Percentiles rank a stretch among this genome's conserved stretches.
Evolutionary conservation across 345 rosid genomes (phyloP).

Genomic region (Bruguiera gymnorhiza): DNA sequence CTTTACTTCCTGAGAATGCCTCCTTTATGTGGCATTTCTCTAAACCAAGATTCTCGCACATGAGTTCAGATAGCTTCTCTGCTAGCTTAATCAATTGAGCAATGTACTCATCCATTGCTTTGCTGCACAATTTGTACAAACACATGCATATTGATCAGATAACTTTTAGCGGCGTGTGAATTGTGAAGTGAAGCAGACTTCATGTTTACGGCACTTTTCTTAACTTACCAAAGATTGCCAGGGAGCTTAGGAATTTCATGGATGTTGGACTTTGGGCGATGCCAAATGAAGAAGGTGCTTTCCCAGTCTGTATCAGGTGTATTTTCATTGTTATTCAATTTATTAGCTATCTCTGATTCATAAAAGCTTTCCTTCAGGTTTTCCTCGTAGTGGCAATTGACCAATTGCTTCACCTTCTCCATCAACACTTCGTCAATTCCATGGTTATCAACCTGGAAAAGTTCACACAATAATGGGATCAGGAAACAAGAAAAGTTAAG

Average conservation of each 20-base stretch:
- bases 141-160: background rate
- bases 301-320: slow-evolving; percentile 73
- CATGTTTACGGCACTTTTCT: background rate
- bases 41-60: slow-evolving; percentile 77
- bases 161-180: background rate
- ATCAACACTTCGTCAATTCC: slow-evolving; percentile 59
- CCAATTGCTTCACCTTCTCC: slow-evolving; percentile 73
- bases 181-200: background rate
- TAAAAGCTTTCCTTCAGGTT: slow-evolving; percentile 61
- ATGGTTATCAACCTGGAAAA: slow-evolving; percentile 76
- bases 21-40: slow-evolving; percentile 47
- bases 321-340: slow-evolving; percentile 37
- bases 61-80: slow-evolving; percentile 62
- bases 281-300: slow-evolving; percentile 73
- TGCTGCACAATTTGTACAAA: slow-evolving; percentile 36
- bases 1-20: slow-evolving; percentile 54
- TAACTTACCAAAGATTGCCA: slow-evolving; percentile 55
- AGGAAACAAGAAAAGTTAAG: background rate
- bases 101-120: slow-evolving; percentile 70
- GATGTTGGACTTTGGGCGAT: slow-evolving; percentile 64
- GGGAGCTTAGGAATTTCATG: slow-evolving; percentile 51
- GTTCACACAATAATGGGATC: background rate
- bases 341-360: slow-evolving; percentile 57
- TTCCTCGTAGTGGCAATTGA: slow-evolving; percentile 63
- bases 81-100: slow-evolving; percentile 56